Percentiles rank a stretch among this genome's conserved stretches.
These are phyloP conservation scores for Eucalyptus victrix DNA, from an alignment of 345 rosid genomes.

Conservation along the genomic window DNA sequence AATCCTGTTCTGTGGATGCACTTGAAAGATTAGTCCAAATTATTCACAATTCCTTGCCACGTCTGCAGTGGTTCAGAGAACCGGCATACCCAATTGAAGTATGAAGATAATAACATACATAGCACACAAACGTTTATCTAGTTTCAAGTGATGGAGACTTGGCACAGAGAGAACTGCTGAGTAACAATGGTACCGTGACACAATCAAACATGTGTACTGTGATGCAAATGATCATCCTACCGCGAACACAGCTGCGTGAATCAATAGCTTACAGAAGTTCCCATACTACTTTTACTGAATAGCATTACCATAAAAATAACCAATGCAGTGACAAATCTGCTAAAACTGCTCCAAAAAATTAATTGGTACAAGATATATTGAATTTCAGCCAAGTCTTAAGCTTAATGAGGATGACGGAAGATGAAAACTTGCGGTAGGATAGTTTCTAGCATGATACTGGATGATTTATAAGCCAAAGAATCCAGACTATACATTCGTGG, in stretches of 20 bases:
- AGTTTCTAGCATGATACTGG: background rate
- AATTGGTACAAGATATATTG: background rate
- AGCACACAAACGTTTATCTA: background rate
- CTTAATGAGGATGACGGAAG: background rate
- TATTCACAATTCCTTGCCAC: background rate
- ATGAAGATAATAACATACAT: background rate
- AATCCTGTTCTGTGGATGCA: background rate
- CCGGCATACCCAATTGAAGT: background rate
- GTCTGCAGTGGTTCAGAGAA: background rate
- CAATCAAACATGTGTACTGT: background rate
- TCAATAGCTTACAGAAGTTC: background rate
- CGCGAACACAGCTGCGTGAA: background rate
- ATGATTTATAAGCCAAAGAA: background rate
- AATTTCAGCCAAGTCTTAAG: background rate
- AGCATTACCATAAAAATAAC: background rate
- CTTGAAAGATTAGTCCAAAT: background rate
- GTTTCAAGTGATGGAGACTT: background rate
- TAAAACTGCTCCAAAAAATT: background rate
- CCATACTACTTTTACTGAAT: background rate
- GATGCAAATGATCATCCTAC: background rate
- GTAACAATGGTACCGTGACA: background rate
- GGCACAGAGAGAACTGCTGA: background rate
- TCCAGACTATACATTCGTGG: conserved; percentile 66
- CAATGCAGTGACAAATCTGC: background rate
- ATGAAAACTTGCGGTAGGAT: background rate